Percentiles rank a stretch among this genome's conserved stretches.
phyloP scores from a whole-genome alignment of 176 grass and related monocot genomes.

The Oryza coarctata region DNA sequence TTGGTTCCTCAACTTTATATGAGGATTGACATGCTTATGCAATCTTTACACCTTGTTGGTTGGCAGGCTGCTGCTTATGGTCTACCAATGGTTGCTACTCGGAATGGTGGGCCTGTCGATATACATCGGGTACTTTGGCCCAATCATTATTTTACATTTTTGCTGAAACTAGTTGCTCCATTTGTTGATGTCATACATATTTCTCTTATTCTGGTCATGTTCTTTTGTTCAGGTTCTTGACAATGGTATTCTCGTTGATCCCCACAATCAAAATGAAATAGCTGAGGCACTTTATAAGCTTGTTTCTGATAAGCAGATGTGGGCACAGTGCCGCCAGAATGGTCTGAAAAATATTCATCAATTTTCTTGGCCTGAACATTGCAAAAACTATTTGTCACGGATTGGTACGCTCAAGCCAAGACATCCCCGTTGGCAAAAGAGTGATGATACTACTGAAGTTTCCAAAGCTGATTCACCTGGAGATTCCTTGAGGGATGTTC shows the following conservation, averaged over 20 bases:
- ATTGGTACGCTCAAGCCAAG: constrained; percentile 52
- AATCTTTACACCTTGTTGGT: constrained; percentile 27
- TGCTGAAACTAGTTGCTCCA: constrained; percentile 12
- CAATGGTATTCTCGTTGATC: constrained; percentile 85
- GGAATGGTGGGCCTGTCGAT: constrained; percentile 81
- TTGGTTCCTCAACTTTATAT: constrained; percentile 12
- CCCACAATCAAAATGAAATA: constrained; percentile 81
- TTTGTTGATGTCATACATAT: constrained; percentile 23
- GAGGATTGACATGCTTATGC: constrained; percentile 16
- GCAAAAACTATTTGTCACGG: constrained; percentile 72
- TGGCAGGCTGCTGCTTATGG: constrained; percentile 88
- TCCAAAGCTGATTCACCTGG: constrained; percentile 57
- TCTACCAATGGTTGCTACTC: constrained; percentile 80
- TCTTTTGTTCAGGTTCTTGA: constrained; percentile 64
- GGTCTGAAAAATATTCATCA: constrained; percentile 75
- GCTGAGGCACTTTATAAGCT: constrained; percentile 77
- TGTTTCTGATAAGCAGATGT: constrained; percentile 73
- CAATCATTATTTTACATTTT: constrained; percentile 17
- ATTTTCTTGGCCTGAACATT: constrained; percentile 90
- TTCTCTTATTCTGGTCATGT: constrained; percentile 16
- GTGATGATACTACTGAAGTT: constrained; percentile 46
- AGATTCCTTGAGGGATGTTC: constrained; percentile 67
- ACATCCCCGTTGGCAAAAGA: constrained; percentile 66
- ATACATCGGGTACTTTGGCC: constrained; percentile 59
- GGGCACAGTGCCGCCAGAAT: constrained; percentile 64